A percentile compares a stretch with the other conserved stretches of the same genome.
Evolutionary conservation across 352 stramenopile genomes (phyloP).

Genomic region (Phytophthora vignae): DNA sequence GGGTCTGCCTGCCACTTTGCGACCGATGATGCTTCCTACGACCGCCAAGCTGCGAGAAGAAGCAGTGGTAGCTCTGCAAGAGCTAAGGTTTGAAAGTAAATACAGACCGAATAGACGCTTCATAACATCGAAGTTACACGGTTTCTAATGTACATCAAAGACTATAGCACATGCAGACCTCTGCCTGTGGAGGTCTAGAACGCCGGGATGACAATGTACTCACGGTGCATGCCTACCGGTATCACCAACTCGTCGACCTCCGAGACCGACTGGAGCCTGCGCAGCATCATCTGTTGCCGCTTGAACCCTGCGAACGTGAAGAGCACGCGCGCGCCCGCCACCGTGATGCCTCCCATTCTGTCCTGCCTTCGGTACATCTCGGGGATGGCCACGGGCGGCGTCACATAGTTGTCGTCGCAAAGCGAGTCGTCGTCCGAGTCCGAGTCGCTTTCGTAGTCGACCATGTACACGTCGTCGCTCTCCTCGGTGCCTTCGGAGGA

Average conservation of each 20-base stretch:
- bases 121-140: constrained; percentile 17
- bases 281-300: constrained; percentile 50
- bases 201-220: constrained; percentile 27
- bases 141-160: background rate
- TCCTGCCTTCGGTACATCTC: constrained; percentile 60
- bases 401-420: constrained; percentile 30
- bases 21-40: constrained; percentile 26
- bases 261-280: constrained; percentile 46
- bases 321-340: constrained; percentile 54
- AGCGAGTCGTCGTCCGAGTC: constrained; percentile 36
- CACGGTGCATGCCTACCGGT: constrained; percentile 13
- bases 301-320: constrained; percentile 74
- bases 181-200: background rate
- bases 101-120: background rate
- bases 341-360: constrained; percentile 55
- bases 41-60: constrained; percentile 21
- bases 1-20: constrained; percentile 59
- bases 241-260: constrained; percentile 30
- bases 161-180: background rate
- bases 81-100: too few species aligned
- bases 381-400: constrained; percentile 60
- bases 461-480: constrained; percentile 39
- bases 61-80: too few species aligned
- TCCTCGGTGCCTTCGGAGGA: constrained; percentile 35
- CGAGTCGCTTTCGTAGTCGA: constrained; percentile 30